Evolutionary conservation across 2,329 filamentous ascomycete species (phyloP).

Genomic region (Apiospora hydei): DNA sequence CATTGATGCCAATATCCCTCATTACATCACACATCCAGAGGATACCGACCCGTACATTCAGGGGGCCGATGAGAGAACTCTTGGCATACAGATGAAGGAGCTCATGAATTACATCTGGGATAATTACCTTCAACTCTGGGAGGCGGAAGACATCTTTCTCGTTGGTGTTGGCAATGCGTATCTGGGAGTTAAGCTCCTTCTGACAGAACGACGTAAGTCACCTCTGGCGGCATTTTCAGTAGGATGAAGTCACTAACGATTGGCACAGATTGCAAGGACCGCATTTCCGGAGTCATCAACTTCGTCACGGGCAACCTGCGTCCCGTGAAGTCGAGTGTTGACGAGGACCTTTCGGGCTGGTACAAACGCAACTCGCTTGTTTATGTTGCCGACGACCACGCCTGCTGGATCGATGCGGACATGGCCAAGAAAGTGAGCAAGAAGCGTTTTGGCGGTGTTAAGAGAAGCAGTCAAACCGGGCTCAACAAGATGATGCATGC

Average conservation of each 20-base stretch:
- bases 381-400: slow-evolving; percentile 78
- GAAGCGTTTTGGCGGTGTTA: slow-evolving; percentile 66
- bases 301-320: slow-evolving; percentile 82
- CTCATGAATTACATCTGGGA: slow-evolving; percentile 92
- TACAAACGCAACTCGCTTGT: slow-evolving; percentile 84
- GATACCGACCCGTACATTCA: slow-evolving; percentile 58
- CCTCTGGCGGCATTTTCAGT: not conserved
- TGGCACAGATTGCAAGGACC: slow-evolving; percentile 65
- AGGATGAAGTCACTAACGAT: slow-evolving; percentile 1
- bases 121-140: slow-evolving; percentile 87
- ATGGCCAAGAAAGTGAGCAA: slow-evolving; percentile 66
- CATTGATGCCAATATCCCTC: slow-evolving; percentile 91
- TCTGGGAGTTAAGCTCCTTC: slow-evolving; percentile 79
- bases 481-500: slow-evolving; percentile 64
- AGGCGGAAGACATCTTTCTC: slow-evolving; percentile 79
- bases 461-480: slow-evolving; percentile 56
- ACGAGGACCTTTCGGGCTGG: slow-evolving; percentile 78
- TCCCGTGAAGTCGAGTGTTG: slow-evolving; percentile 79
- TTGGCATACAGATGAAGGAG: slow-evolving; percentile 71
- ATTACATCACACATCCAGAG: slow-evolving; percentile 71
- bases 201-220: slow-evolving; percentile 74
- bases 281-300: slow-evolving; percentile 76
- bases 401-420: slow-evolving; percentile 74
- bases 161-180: slow-evolving; percentile 92
- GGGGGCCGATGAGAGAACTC: slow-evolving; percentile 51